Percentiles rank a stretch among this genome's conserved stretches.
Conservation (phyloP, 2,329 filamentous ascomycete genomes). For the Dothistroma septosporum region DNA sequence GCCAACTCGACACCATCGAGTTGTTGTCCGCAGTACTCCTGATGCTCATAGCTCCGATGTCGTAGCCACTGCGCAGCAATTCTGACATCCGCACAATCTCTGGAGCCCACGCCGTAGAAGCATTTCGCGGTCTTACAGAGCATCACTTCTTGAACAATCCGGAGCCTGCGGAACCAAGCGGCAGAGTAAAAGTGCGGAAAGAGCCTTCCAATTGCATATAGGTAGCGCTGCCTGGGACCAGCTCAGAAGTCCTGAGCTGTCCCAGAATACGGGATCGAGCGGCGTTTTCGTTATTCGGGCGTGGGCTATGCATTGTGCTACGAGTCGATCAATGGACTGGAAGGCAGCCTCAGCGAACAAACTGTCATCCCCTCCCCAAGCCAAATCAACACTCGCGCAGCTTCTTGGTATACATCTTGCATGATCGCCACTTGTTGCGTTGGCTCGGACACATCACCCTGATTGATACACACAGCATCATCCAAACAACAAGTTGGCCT, state of each 20-base stretch:
- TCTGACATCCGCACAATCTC: background rate
- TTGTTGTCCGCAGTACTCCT: background rate
- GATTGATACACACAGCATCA: conserved; percentile 32
- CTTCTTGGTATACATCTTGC: conserved; percentile 29
- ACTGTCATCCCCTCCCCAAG: conserved; percentile 21
- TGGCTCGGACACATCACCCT: conserved; percentile 28
- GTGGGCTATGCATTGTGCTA: background rate
- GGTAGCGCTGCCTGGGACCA: background rate
- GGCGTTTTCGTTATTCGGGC: background rate
- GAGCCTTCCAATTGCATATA: background rate
- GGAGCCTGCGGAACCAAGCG: background rate
- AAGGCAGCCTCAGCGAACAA: background rate
- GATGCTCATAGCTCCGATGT: background rate
- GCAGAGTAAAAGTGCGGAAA: background rate
- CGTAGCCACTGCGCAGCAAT: background rate
- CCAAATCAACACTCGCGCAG: conserved; percentile 20
- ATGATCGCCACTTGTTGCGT: conserved; percentile 32
- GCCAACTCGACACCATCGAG: background rate
- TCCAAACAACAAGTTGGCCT: background rate
- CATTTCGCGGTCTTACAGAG: background rate
- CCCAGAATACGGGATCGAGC: background rate
- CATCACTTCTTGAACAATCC: conserved; percentile 4
- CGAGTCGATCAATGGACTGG: background rate
- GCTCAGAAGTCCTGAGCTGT: background rate
- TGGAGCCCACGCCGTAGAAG: background rate